A percentile compares a stretch with the other conserved stretches of the same genome.
phyloP scores from a whole-genome alignment of 495 filamentous ascomycete genomes.

The Apodospora peruviana region DNA sequence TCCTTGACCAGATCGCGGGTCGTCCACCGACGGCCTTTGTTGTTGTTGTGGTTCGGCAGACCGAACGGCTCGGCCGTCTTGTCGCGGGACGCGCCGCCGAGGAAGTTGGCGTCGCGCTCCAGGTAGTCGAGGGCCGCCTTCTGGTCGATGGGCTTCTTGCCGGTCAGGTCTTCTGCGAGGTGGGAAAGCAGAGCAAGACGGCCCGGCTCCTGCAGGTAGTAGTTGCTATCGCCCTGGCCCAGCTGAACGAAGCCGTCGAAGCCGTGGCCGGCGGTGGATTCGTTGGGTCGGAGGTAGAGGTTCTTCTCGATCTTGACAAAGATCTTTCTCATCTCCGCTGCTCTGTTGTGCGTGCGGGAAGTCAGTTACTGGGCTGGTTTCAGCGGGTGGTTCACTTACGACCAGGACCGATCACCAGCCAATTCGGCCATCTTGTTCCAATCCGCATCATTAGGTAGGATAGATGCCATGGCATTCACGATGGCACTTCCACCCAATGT shows the following conservation, averaged over 20 bases:
- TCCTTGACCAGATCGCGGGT: conserved; percentile 39
- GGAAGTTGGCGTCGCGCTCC: conserved; percentile 35
- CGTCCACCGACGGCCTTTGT: conserved; percentile 25
- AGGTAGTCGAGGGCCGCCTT: neutral
- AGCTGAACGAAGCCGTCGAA: conserved; percentile 49
- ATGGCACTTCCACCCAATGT: conserved; percentile 34
- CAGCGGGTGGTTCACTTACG: neutral
- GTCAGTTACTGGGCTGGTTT: conserved; percentile 15
- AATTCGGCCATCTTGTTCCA: conserved; percentile 42
- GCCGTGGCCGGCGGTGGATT: conserved; percentile 44
- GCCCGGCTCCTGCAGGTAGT: conserved; percentile 28
- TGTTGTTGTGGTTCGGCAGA: conserved; percentile 29
- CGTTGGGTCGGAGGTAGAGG: conserved; percentile 39
- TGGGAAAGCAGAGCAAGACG: conserved; percentile 28
- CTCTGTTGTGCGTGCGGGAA: neutral
- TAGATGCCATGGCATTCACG: conserved; percentile 3
- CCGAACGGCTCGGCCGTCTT: conserved; percentile 28
- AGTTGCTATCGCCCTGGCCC: conserved; percentile 26
- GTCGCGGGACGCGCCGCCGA: conserved; percentile 20
- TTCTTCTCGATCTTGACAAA: conserved; percentile 48
- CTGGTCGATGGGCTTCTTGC: conserved; percentile 8
- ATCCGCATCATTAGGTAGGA: conserved; percentile 31
- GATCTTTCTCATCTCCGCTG: conserved; percentile 38
- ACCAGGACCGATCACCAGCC: conserved; percentile 42
- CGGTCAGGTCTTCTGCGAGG: conserved; percentile 24